Evolutionary conservation across 2,329 filamentous ascomycete species (phyloP).

Genomic region (Sporothrix phasma): DNA sequence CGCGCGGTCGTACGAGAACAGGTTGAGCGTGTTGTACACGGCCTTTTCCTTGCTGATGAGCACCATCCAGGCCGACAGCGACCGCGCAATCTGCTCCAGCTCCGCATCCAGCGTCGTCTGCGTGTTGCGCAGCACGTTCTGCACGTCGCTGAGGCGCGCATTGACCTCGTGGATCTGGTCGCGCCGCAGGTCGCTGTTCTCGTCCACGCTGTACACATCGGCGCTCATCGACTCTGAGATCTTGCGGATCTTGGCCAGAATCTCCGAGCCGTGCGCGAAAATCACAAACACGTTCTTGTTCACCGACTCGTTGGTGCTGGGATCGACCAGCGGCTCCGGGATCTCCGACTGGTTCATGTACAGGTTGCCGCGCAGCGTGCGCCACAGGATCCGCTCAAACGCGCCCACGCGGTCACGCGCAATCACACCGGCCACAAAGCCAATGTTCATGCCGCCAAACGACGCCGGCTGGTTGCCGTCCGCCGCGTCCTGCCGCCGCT

Average conservation of each 20-base stretch:
- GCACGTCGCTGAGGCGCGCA: slow-evolving; percentile 78
- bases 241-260: slow-evolving; percentile 96
- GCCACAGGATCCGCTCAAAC: slow-evolving; percentile 96
- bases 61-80: slow-evolving; percentile 92
- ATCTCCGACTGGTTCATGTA: slow-evolving; percentile 99
- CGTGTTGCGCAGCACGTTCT: slow-evolving; percentile 88
- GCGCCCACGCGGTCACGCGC: slow-evolving; percentile 83
- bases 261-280: slow-evolving; percentile 96
- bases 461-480: slow-evolving; percentile 54
- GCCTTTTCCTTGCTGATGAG: slow-evolving; percentile 97
- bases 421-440: slow-evolving; percentile 95
- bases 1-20: slow-evolving; percentile 92
- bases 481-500: slow-evolving; percentile 23
- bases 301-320: slow-evolving; percentile 80
- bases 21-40: slow-evolving; percentile 89
- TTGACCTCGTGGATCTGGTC: slow-evolving; percentile 98
- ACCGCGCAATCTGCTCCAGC: slow-evolving; percentile 85
- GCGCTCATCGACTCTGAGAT: slow-evolving; percentile 96
- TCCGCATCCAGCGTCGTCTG: slow-evolving; percentile 90
- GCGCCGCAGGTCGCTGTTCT: slow-evolving; percentile 88
- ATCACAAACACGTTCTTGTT: slow-evolving; percentile 99
- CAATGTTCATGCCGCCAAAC: slow-evolving; percentile 97
- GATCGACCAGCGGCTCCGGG: slow-evolving; percentile 82
- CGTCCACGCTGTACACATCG: slow-evolving; percentile 91
- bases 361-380: slow-evolving; percentile 89